Conservation (phyloP, 768 basidiomycete genomes). For the Pisolithus albus region DNA sequence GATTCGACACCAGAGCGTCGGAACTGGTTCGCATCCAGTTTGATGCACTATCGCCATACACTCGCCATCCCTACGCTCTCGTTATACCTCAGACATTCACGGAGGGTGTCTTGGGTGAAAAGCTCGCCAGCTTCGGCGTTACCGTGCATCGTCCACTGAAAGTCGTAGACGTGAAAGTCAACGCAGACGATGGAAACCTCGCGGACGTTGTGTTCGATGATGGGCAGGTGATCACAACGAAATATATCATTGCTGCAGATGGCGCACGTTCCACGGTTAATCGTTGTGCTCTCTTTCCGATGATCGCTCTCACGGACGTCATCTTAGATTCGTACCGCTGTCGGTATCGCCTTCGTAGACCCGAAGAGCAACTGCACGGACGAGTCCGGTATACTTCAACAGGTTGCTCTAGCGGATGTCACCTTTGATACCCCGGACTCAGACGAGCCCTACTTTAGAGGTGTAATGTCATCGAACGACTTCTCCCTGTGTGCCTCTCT, state of each 20-base stretch:
- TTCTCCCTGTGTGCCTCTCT: constrained; percentile 34
- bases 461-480: constrained; percentile 23
- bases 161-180: constrained; percentile 31
- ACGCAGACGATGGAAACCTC: constrained; percentile 19
- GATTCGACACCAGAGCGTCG: constrained; percentile 25
- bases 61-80: constrained; percentile 38
- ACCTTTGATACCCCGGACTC: constrained; percentile 13
- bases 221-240: constrained; percentile 36
- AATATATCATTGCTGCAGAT: constrained; percentile 47
- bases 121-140: constrained; percentile 28
- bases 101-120: constrained; percentile 34
- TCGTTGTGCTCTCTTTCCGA: background rate
- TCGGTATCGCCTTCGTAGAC: constrained; percentile 39
- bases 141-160: constrained; percentile 32
- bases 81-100: constrained; percentile 39
- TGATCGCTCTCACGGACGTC: background rate
- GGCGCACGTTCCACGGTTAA: constrained; percentile 41
- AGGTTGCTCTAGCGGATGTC: constrained; percentile 23
- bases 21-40: constrained; percentile 27
- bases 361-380: constrained; percentile 28
- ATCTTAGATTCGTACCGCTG: constrained; percentile 35
- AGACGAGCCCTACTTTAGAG: constrained; percentile 6
- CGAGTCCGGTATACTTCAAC: constrained; percentile 24
- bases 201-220: constrained; percentile 40
- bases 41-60: constrained; percentile 31